These are phyloP conservation scores for Globisporangium splendens DNA, from an alignment of 352 stramenopile genomes.

Conservation along the genomic window DNA sequence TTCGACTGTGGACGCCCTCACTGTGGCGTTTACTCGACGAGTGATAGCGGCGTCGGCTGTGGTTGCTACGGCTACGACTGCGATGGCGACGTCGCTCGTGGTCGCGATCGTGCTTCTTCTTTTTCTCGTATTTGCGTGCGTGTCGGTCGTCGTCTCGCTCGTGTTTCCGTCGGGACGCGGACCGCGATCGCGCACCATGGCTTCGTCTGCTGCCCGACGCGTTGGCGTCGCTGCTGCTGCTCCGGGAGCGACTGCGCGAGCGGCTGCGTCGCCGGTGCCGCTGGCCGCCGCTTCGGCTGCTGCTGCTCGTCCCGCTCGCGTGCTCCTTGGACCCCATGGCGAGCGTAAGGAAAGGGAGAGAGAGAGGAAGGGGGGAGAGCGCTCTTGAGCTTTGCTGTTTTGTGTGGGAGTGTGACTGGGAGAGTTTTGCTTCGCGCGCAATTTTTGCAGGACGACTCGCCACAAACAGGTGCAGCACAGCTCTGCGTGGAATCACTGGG, in stretches of 20 bases:
- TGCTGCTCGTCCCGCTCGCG: neutral
- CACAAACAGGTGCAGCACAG: no score
- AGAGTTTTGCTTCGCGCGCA: neutral
- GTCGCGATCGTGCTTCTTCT: neutral
- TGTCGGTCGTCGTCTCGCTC: neutral
- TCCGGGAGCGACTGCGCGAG: neutral
- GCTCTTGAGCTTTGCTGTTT: neutral
- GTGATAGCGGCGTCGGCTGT: neutral
- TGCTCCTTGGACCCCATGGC: neutral
- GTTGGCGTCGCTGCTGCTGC: neutral
- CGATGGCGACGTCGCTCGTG: neutral
- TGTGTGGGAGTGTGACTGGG: neutral
- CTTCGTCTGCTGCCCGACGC: neutral
- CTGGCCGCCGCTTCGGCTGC: neutral
- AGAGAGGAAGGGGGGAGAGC: no score
- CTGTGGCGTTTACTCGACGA: neutral
- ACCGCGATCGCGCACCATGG: neutral
- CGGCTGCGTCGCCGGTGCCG: neutral
- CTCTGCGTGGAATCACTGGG: no score
- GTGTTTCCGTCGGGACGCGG: neutral
- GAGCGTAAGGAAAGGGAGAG: neutral
- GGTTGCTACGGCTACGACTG: constrained; percentile 3
- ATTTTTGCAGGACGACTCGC: neutral
- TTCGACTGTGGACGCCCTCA: neutral
- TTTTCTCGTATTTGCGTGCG: neutral